Percentiles rank a stretch among this genome's conserved stretches.
Conservation (phyloP, 495 filamentous ascomycete species). For the Neurospora sp. region DNA sequence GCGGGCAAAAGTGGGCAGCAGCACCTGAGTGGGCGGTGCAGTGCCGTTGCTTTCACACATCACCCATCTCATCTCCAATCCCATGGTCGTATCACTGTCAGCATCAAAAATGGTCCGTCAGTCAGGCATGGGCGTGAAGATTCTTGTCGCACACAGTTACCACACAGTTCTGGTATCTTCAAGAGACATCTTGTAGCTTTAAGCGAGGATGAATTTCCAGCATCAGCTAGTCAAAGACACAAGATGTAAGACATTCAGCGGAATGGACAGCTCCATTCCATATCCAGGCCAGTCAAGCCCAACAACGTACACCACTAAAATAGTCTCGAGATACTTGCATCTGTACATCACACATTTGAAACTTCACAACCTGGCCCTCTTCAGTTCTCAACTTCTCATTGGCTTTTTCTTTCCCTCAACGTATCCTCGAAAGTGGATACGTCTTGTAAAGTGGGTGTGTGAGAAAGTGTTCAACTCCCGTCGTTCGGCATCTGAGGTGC, state of each 20-base stretch:
- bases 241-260: neutral
- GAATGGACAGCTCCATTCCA: neutral
- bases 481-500: neutral
- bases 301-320: neutral
- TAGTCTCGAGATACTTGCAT: neutral
- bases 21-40: neutral
- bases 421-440: neutral
- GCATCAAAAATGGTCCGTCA: neutral
- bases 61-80: neutral
- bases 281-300: neutral
- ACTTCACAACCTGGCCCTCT: neutral
- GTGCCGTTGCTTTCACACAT: neutral
- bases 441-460: neutral
- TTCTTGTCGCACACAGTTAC: neutral
- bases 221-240: neutral
- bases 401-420: neutral
- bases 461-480: neutral
- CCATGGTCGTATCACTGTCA: neutral
- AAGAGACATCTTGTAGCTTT: neutral
- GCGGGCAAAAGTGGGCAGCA: neutral
- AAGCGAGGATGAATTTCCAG: neutral
- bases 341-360: neutral
- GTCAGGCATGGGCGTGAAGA: neutral
- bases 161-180: neutral
- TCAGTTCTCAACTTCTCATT: neutral